These are phyloP conservation scores for Haplosporangium sp. DNA, from an alignment of 371 early-diverging fungal species.

Conservation along the genomic window DNA sequence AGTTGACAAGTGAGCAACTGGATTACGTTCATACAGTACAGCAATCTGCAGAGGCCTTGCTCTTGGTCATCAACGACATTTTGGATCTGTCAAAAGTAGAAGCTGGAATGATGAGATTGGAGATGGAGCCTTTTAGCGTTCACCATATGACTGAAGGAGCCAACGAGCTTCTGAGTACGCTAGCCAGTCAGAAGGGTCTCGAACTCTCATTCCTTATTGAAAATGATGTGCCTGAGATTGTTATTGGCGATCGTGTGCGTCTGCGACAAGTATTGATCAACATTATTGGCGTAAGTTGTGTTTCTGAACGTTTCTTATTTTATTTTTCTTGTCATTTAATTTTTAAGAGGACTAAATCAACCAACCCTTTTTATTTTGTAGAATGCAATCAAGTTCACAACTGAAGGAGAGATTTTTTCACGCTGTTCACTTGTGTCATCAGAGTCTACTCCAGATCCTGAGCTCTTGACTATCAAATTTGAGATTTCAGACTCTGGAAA, in stretches of 20 bases:
- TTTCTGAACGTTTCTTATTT: background rate
- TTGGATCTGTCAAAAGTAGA: conserved; percentile 78
- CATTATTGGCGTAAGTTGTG: conserved; percentile 57
- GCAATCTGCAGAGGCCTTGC: conserved; percentile 70
- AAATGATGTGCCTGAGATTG: conserved; percentile 68
- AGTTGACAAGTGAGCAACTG: conserved; percentile 70
- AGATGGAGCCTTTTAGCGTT: conserved; percentile 71
- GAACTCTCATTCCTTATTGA: conserved; percentile 73
- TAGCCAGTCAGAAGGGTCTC: conserved; percentile 71
- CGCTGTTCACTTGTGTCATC: conserved; percentile 62
- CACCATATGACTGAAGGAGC: conserved; percentile 73
- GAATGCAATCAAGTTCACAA: conserved; percentile 78
- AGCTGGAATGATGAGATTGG: conserved; percentile 79
- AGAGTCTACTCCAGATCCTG: conserved; percentile 25
- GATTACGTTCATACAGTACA: conserved; percentile 77
- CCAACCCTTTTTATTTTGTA: conserved; percentile 21
- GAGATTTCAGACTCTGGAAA: conserved; percentile 75
- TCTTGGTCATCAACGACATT: conserved; percentile 79
- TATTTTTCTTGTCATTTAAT: background rate
- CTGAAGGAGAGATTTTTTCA: conserved; percentile 71
- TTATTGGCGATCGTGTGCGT: conserved; percentile 70
- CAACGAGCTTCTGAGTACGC: conserved; percentile 68
- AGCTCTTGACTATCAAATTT: conserved; percentile 61
- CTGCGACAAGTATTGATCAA: conserved; percentile 70
- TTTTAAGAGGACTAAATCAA: no score